phyloP scores from a whole-genome alignment of 2,329 filamentous ascomycete species.

The Pseudofabraea citricarpa region DNA sequence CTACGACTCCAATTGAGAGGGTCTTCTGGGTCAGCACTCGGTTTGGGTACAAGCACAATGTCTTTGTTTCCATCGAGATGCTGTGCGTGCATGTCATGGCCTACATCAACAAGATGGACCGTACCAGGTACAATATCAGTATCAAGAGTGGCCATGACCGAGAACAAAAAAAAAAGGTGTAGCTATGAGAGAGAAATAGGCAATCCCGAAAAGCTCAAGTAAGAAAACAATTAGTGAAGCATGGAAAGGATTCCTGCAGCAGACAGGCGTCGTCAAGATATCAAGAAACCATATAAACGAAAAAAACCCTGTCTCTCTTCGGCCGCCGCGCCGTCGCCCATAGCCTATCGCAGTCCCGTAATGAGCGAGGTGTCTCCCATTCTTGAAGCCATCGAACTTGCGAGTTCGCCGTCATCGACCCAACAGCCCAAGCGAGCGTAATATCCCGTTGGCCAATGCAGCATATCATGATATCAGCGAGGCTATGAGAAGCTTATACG shows the following conservation, averaged over 20 bases:
- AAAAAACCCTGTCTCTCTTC: no score
- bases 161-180: no score
- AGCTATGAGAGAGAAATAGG: not conserved
- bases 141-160: constrained; percentile 2
- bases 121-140: constrained; percentile 17
- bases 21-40: constrained; percentile 29
- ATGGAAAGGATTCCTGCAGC: not conserved
- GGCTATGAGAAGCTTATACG: not conserved
- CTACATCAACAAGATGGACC: constrained; percentile 20
- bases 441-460: not conserved
- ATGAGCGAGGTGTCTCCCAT: not conserved
- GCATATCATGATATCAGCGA: not conserved
- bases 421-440: no score
- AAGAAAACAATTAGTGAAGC: not conserved
- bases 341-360: no score
- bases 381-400: not conserved
- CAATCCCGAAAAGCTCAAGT: no score
- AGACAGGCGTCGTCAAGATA: no score
- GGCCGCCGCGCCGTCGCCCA: not conserved
- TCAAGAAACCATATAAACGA: no score
- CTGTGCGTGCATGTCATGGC: constrained; percentile 6
- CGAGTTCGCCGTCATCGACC: no score
- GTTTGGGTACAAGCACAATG: constrained; percentile 21
- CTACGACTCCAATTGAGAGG: constrained; percentile 28
- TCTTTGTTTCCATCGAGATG: constrained; percentile 15